These are phyloP conservation scores for Phytophthora meadii DNA, from an alignment of 352 stramenopile genomes.

Conservation along the genomic window DNA sequence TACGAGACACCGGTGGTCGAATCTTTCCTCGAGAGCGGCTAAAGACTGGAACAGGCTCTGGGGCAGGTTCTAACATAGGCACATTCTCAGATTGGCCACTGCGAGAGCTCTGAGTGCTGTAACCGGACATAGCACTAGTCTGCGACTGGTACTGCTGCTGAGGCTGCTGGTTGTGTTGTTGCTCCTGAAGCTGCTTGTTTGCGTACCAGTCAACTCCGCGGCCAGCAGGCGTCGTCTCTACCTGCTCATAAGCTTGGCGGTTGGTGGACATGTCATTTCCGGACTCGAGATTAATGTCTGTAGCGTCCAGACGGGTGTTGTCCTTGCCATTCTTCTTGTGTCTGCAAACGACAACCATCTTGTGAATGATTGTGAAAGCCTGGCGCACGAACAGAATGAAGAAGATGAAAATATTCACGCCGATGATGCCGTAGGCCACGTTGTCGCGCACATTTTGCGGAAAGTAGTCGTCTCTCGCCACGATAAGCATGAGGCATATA, in stretches of 20 bases:
- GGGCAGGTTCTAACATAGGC: slow-evolving; percentile 41
- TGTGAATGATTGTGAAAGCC: slow-evolving; percentile 79
- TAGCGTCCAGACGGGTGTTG: slow-evolving; percentile 30
- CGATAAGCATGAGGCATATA: slow-evolving; percentile 81
- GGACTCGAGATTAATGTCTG: slow-evolving; percentile 62
- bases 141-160: slow-evolving; percentile 34
- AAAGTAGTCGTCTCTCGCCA: slow-evolving; percentile 83
- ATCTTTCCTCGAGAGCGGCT: slow-evolving; percentile 27
- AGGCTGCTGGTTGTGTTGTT: slow-evolving; percentile 21
- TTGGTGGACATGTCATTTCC: slow-evolving; percentile 40
- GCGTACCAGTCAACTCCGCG: slow-evolving; percentile 23
- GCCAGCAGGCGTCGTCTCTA: slow-evolving; percentile 35
- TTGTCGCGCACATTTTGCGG: slow-evolving; percentile 83
- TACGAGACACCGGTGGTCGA: slow-evolving; percentile 35
- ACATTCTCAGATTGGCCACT: slow-evolving; percentile 31
- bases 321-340: slow-evolving; percentile 58
- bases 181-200: slow-evolving; percentile 29
- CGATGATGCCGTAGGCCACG: slow-evolving; percentile 87
- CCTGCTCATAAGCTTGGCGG: slow-evolving; percentile 32
- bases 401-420: slow-evolving; percentile 87
- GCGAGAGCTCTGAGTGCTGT: slow-evolving; percentile 34
- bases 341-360: slow-evolving; percentile 54
- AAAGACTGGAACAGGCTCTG: slow-evolving; percentile 29
- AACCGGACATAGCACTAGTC: slow-evolving; percentile 28
- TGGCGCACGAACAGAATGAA: slow-evolving; percentile 82